phyloP scores from a whole-genome alignment of 2,329 filamentous ascomycete genomes.

The Chrysoporthe cubensis region DNA sequence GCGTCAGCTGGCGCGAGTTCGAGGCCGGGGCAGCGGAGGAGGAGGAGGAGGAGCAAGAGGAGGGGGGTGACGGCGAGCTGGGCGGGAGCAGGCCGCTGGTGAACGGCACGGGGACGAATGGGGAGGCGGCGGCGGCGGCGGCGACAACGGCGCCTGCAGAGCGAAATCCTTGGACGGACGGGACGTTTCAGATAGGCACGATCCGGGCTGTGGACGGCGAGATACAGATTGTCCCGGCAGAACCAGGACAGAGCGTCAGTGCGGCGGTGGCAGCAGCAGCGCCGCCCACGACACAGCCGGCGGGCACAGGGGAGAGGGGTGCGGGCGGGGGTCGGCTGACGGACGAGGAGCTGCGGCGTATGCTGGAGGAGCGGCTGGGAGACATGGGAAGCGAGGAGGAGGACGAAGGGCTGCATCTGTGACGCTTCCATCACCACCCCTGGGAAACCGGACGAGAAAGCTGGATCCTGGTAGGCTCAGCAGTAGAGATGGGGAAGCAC shows the following conservation, averaged over 20 bases:
- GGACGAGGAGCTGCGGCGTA: conserved; percentile 62
- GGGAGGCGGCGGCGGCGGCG: conserved; percentile 16
- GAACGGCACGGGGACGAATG: conserved; percentile 30
- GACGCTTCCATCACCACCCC: conserved; percentile 28
- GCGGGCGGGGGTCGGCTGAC: conserved; percentile 52
- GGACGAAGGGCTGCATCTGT: conserved; percentile 66
- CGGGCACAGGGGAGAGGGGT: background rate
- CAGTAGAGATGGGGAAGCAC: background rate
- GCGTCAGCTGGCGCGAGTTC: conserved; percentile 61
- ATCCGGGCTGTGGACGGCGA: conserved; percentile 51
- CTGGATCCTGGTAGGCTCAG: background rate
- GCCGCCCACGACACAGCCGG: background rate
- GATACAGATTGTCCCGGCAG: conserved; percentile 46
- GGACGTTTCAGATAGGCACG: conserved; percentile 65
- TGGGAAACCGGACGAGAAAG: background rate
- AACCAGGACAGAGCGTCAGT: conserved; percentile 8
- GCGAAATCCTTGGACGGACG: conserved; percentile 61
- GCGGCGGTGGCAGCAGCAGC: background rate
- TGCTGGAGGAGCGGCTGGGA: conserved; percentile 60
- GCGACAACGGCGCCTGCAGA: conserved; percentile 2
- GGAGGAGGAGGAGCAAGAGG: conserved; percentile 39
- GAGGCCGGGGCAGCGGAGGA: conserved; percentile 48
- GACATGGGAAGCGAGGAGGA: conserved; percentile 50
- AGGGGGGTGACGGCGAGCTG: conserved; percentile 17
- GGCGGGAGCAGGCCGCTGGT: conserved; percentile 10